A percentile compares a stretch with the other conserved stretches of the same genome.
phyloP scores from a whole-genome alignment of 2,329 filamentous ascomycete species.

The Teratosphaeria epicoccoides region DNA sequence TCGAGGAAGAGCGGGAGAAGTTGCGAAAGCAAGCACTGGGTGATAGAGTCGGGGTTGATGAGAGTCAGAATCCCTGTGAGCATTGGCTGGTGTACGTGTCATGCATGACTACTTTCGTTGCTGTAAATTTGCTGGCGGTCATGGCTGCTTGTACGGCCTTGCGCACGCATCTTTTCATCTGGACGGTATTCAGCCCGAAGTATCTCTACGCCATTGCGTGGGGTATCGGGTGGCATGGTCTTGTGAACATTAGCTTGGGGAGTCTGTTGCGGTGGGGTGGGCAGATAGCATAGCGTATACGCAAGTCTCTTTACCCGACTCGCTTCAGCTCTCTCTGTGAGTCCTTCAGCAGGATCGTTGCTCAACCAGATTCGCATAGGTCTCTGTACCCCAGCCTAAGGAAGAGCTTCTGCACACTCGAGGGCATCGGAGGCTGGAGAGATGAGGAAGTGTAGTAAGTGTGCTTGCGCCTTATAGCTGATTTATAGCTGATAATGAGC shows the following conservation, averaged over 20 bases:
- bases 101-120: slow-evolving; percentile 59
- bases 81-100: slow-evolving; percentile 41
- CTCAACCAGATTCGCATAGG: background rate
- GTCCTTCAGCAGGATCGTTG: background rate
- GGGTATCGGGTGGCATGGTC: slow-evolving; percentile 70
- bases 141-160: slow-evolving; percentile 82
- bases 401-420: too few species aligned
- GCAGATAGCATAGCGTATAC: slow-evolving; percentile 4
- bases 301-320: background rate
- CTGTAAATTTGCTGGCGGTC: slow-evolving; percentile 56
- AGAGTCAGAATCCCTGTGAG: background rate
- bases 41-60: background rate
- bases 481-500: too few species aligned
- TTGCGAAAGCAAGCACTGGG: slow-evolving; percentile 14
- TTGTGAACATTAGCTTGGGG: slow-evolving; percentile 56
- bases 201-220: slow-evolving; percentile 88
- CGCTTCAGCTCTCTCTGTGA: background rate
- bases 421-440: too few species aligned
- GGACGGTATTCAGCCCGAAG: slow-evolving; percentile 97
- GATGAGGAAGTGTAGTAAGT: too few species aligned
- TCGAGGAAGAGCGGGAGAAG: slow-evolving; percentile 20
- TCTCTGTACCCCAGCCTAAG: background rate
- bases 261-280: slow-evolving; percentile 37
- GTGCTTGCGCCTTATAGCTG: too few species aligned
- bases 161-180: slow-evolving; percentile 87